Evolutionary conservation across 2,329 filamentous ascomycete genomes (phyloP).

Genomic region (Lasiodiplodia citricola): DNA sequence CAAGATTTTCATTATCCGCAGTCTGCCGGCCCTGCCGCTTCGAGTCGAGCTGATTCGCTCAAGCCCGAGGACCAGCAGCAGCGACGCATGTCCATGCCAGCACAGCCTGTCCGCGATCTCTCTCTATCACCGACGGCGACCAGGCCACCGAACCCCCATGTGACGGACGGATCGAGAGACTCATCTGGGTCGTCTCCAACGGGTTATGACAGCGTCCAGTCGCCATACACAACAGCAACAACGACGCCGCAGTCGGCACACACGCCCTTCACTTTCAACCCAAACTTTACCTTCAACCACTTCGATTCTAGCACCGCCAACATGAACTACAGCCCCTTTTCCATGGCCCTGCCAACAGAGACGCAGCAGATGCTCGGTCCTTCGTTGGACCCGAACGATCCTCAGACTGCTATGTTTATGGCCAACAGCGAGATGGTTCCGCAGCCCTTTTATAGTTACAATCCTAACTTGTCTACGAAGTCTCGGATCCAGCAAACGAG

Average conservation of each 20-base stretch:
- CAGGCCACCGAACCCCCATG: slow-evolving; percentile 20
- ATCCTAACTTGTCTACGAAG: slow-evolving; percentile 48
- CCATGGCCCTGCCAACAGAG: slow-evolving; percentile 57
- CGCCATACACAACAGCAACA: neutral
- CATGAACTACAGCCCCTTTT: slow-evolving; percentile 51
- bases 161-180: slow-evolving; percentile 8
- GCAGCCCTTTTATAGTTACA: slow-evolving; percentile 53
- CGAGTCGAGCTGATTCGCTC: slow-evolving; percentile 32
- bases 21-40: slow-evolving; percentile 31
- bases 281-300: slow-evolving; percentile 32
- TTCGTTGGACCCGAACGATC: slow-evolving; percentile 52
- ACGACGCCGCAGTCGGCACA: slow-evolving; percentile 29
- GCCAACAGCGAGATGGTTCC: slow-evolving; percentile 48
- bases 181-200: neutral
- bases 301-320: slow-evolving; percentile 37
- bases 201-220: neutral
- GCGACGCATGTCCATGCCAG: slow-evolving; percentile 51
- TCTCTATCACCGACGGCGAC: slow-evolving; percentile 28
- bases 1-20: slow-evolving; percentile 42
- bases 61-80: slow-evolving; percentile 39
- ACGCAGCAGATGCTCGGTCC: slow-evolving; percentile 59
- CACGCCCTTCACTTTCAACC: slow-evolving; percentile 28
- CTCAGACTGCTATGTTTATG: slow-evolving; percentile 54
- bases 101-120: slow-evolving; percentile 35
- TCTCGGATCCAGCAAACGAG: slow-evolving; percentile 24